phyloP scores from a whole-genome alignment of 345 rosid species.

The Eutrema heterophyllum region DNA sequence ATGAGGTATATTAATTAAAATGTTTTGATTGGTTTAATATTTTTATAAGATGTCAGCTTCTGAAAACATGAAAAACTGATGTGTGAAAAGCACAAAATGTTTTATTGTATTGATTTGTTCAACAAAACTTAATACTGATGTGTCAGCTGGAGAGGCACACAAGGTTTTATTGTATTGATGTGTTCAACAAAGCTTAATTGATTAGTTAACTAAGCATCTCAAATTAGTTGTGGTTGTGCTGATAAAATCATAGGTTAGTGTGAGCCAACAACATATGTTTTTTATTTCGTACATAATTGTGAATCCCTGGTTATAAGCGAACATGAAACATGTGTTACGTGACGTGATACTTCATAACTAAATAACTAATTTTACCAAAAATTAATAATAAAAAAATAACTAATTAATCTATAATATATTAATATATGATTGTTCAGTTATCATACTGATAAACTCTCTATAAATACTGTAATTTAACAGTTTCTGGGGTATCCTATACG shows the following conservation, averaged over 20 bases:
- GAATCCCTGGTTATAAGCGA: background rate
- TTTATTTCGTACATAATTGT: background rate
- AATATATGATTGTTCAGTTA: too few relatives aligned
- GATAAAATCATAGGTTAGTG: conserved; percentile 29
- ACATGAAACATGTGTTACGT: conserved; percentile 24
- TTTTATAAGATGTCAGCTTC: too few relatives aligned
- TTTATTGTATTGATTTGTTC: too few relatives aligned
- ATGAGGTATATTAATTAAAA: too few relatives aligned
- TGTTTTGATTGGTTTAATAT: too few relatives aligned
- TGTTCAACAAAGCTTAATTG: conserved; percentile 13
- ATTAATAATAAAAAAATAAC: too few relatives aligned
- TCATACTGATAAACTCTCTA: background rate
- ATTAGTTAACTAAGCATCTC: conserved; percentile 22
- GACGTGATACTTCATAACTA: conserved; percentile 19
- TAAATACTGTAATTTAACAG: background rate
- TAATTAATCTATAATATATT: background rate
- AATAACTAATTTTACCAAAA: too few relatives aligned
- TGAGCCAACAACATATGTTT: conserved; percentile 22
- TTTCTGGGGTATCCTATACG: background rate
- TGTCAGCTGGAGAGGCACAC: too few relatives aligned
- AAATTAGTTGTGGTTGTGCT: conserved; percentile 17
- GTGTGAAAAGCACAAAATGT: too few relatives aligned
- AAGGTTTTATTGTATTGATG: background rate
- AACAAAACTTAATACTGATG: too few relatives aligned
- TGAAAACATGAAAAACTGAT: too few relatives aligned